These are phyloP conservation scores for Alternaria brassicicola DNA, from an alignment of 2,329 filamentous ascomycete genomes.

Conservation along the genomic window DNA sequence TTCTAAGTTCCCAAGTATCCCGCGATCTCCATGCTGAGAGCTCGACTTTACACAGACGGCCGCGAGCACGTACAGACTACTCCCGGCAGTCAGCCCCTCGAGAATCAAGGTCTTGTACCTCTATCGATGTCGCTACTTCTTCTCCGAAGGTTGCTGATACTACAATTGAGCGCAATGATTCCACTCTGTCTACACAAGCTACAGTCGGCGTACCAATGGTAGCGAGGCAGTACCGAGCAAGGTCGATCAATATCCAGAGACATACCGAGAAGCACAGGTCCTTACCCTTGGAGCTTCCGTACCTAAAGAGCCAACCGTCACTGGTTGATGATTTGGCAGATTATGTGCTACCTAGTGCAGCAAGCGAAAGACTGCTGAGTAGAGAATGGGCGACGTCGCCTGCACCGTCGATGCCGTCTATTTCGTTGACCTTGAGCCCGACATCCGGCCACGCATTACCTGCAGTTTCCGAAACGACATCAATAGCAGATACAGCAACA, in stretches of 20 bases:
- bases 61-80: slow-evolving; percentile 6
- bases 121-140: slow-evolving; percentile 2
- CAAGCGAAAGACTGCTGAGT: slow-evolving; percentile 8
- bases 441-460: not conserved
- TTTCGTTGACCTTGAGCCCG: slow-evolving; percentile 8
- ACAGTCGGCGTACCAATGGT: slow-evolving; percentile 19
- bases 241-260: slow-evolving; percentile 23
- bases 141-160: slow-evolving; percentile 21
- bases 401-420: not conserved
- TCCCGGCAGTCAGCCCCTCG: not conserved
- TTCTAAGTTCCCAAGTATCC: slow-evolving; percentile 1
- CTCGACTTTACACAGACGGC: not conserved
- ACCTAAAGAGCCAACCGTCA: slow-evolving; percentile 25
- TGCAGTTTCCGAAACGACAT: not conserved
- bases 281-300: slow-evolving; percentile 26
- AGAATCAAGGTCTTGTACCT: not conserved
- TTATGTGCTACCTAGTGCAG: slow-evolving; percentile 23
- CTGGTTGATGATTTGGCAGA: slow-evolving; percentile 33
- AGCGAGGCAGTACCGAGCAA: slow-evolving; percentile 26
- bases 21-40: not conserved
- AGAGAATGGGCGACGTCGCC: slow-evolving; percentile 1
- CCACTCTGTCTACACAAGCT: slow-evolving; percentile 20
- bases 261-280: slow-evolving; percentile 22
- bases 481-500: not conserved
- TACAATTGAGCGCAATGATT: slow-evolving; percentile 26